Evolutionary conservation across 768 basidiomycete species (phyloP).

Genomic region (Lactarius indigo): DNA sequence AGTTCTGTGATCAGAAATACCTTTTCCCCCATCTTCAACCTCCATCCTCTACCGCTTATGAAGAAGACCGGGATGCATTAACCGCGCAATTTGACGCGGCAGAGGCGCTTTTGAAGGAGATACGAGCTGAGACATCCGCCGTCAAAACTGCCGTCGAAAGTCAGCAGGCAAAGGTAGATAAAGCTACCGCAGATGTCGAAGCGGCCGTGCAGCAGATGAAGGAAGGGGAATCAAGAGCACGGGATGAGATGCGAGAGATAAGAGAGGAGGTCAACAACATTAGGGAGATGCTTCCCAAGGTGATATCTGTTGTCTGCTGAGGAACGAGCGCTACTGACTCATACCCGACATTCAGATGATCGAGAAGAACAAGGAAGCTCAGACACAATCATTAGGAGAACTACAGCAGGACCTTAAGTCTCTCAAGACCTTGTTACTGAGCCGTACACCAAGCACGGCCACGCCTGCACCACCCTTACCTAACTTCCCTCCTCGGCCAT

Average conservation of each 20-base stretch:
- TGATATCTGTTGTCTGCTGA: conserved; percentile 34
- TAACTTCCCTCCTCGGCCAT: conserved; percentile 53
- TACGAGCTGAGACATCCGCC: conserved; percentile 71
- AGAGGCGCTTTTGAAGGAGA: conserved; percentile 73
- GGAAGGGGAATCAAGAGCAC: conserved; percentile 70
- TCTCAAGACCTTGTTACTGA: conserved; percentile 82
- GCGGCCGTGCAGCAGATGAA: conserved; percentile 69
- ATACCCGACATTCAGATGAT: conserved; percentile 68
- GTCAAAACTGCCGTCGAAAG: conserved; percentile 71
- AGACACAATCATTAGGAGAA: conserved; percentile 78
- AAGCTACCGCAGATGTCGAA: conserved; percentile 69
- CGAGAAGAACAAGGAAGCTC: conserved; percentile 85
- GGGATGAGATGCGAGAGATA: conserved; percentile 88
- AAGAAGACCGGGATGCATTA: conserved; percentile 80
- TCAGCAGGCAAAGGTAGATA: conserved; percentile 69
- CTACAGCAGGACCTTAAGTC: conserved; percentile 94
- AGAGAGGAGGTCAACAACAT: conserved; percentile 88
- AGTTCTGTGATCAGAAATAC: conserved; percentile 62
- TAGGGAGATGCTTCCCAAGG: conserved; percentile 91
- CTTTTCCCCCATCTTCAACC: conserved; percentile 88
- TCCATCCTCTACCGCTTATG: conserved; percentile 83
- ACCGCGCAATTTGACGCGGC: conserved; percentile 88
- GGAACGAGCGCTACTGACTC: conserved; percentile 9
- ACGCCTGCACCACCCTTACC: conserved; percentile 50
- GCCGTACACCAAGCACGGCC: conserved; percentile 54